Evolutionary conservation across 306 rosid species (phyloP).

Genomic region (Datisca glomerata): DNA sequence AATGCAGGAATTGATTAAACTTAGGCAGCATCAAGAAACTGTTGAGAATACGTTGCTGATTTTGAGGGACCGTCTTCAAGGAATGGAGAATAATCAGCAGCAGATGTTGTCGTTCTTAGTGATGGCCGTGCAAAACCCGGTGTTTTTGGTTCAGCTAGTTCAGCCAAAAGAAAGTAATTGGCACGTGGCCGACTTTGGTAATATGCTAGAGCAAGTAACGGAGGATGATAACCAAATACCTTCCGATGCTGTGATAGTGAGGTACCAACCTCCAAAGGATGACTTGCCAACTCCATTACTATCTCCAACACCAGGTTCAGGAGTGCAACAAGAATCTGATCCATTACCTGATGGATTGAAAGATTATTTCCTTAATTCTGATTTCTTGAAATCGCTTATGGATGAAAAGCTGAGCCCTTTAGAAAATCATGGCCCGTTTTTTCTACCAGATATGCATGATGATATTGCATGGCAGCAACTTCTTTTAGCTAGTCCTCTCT

Average conservation of each 20-base stretch:
- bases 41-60: constrained; percentile 47
- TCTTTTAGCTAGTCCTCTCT: constrained; percentile 39
- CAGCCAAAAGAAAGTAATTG: constrained; percentile 79
- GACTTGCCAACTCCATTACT: constrained; percentile 28
- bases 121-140: constrained; percentile 91
- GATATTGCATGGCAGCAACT: constrained; percentile 65
- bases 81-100: constrained; percentile 92
- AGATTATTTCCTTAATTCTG: constrained; percentile 51
- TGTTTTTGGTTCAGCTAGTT: constrained; percentile 58
- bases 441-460: constrained; percentile 52
- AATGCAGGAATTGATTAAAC: constrained; percentile 69
- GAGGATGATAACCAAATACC: constrained; percentile 26
- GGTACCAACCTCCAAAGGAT: constrained; percentile 46
- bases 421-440: constrained; percentile 43
- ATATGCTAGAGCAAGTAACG: constrained; percentile 28
- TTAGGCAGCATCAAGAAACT: constrained; percentile 72
- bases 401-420: constrained; percentile 54
- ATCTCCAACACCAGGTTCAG: constrained; percentile 17
- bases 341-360: constrained; percentile 35
- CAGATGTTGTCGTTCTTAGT: constrained; percentile 94
- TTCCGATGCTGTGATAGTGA: constrained; percentile 48
- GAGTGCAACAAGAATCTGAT: constrained; percentile 28
- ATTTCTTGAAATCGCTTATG: constrained; percentile 64
- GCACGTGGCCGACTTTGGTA: constrained; percentile 45
- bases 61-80: constrained; percentile 53